Percentiles rank a stretch among this genome's conserved stretches.
These are phyloP conservation scores for Gossypium turneri DNA, from an alignment of 345 rosid species.

Conservation along the genomic window DNA sequence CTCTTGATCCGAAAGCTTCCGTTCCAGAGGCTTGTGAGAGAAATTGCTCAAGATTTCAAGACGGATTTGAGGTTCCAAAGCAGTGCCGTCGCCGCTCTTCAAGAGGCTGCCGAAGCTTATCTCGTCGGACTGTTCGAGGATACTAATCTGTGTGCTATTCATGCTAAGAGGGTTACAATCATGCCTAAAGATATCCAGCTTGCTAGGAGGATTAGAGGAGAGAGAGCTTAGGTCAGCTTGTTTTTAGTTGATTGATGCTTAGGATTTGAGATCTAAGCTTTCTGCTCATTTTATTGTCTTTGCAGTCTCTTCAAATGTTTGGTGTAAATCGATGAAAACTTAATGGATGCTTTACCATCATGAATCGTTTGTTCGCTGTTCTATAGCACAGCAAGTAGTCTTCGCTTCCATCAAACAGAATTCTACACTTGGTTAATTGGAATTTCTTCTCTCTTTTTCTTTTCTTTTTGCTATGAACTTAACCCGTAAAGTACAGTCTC, in stretches of 20 bases:
- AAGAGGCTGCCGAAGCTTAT: background rate
- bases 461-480: no score
- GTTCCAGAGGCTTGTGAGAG: background rate
- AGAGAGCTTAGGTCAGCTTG: background rate
- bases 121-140: conserved; percentile 1
- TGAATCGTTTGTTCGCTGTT: background rate
- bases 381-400: no score
- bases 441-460: no score
- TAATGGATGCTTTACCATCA: background rate
- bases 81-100: conserved; percentile 1
- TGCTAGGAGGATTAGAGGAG: background rate
- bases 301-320: background rate
- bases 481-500: no score
- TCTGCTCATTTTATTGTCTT: background rate
- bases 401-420: no score
- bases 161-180: background rate
- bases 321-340: no score
- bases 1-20: background rate
- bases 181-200: background rate
- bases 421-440: no score
- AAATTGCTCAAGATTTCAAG: conserved; percentile 2
- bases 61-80: background rate
- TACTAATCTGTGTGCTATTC: background rate
- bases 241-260: background rate
- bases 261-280: background rate